Evolutionary conservation across 495 filamentous ascomycete species (phyloP).

Genomic region (Stereocaulon alpinum): DNA sequence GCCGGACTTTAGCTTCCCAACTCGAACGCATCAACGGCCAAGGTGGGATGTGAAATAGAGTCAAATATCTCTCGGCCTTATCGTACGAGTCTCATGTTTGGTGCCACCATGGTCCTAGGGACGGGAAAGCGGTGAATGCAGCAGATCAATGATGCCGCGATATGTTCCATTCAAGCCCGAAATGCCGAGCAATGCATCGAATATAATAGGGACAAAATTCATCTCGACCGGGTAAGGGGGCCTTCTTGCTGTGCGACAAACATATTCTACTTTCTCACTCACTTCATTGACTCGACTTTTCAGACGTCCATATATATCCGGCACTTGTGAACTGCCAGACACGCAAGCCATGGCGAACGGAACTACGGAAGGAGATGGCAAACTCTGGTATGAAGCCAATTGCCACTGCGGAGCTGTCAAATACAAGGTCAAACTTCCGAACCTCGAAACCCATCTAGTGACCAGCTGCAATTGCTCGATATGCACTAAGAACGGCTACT

Average conservation of each 20-base stretch:
- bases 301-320: not conserved
- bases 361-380: not conserved
- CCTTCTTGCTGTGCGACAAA: not conserved
- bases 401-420: conserved; percentile 45
- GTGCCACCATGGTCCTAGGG: not conserved
- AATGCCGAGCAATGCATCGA: not conserved
- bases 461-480: conserved; percentile 44
- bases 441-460: conserved; percentile 26
- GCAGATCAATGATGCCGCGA: not conserved
- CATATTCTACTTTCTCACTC: not conserved
- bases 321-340: too few species aligned
- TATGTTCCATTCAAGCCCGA: too few species aligned
- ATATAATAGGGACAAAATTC: too few species aligned
- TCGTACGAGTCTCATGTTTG: too few species aligned
- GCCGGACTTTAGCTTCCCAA: too few species aligned
- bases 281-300: not conserved
- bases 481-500: conserved; percentile 34
- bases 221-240: too few species aligned
- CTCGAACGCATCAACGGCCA: too few species aligned
- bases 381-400: conserved; percentile 38
- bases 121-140: not conserved
- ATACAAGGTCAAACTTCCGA: conserved; percentile 34
- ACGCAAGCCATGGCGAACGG: not conserved
- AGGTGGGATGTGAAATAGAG: too few species aligned
- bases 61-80: too few species aligned